Evolutionary conservation across 768 basidiomycete species (phyloP), one percentile per base, ranked within the genome.

Genomic region (Boletus bicolor): DNA sequence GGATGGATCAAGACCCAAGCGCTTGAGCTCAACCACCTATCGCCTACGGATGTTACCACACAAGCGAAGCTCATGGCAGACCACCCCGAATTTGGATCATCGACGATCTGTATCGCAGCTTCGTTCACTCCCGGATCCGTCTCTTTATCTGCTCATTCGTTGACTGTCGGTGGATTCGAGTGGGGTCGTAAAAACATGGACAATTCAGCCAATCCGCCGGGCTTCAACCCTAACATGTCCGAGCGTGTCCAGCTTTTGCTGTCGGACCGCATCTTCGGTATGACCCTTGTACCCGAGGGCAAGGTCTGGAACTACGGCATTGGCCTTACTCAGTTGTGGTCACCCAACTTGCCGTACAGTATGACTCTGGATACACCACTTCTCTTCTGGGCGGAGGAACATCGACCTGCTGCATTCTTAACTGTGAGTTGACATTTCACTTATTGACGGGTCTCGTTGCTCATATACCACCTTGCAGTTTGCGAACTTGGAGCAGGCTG

Each of bases 201-300:
- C 65, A 90, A 83, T 42, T 89, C 91, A 37, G 79, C 83, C 37
- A 93, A 91, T 68, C 92, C 93, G 56, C 77, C 86, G 1, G 93
- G 96, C 41, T 99, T 96, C 78, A 98, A 96, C 73, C 92, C 94
- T n/a, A 91, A 91, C 62, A 98, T 98, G 96, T 96, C 93, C 2
- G 95, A 96, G 70, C 86, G 93, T 24, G 93, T 97, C 24, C 91
- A 93, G 71, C 79, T 98, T 34, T 78, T 98, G 55, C 77, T 98
- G 24, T 98, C 95, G 17, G 97, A 99, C 68, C 89, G 96, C 59
- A 87, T 99, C 61, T 81, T 98, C 15, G 97, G 95, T 24, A 94
- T 95, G 86, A 96, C 93, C 0, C 76, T 98, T 8, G 93, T 96
- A 17, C 94, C 91, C 1, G 94, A 90, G 71, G 97, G 96, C 61